These are phyloP conservation scores for Yamadazyma diospyri DNA, from an alignment of 1,139 yeast species.

Conservation along the genomic window DNA sequence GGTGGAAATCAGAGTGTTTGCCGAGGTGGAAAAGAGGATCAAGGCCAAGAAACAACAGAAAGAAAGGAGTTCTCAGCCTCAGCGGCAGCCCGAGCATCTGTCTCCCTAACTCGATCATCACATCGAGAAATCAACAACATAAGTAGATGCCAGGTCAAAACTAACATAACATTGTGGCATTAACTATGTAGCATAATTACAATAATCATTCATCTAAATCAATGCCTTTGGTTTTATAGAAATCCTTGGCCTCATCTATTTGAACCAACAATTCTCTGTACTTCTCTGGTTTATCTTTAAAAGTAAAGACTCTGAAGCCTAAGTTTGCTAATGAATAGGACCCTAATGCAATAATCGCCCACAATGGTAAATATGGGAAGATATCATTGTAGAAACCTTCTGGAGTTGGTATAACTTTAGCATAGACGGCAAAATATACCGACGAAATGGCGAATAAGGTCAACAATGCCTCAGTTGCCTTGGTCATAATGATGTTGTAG, in stretches of 20 bases:
- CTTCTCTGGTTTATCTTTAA: conserved; percentile 71
- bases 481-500: conserved; percentile 47
- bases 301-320: conserved; percentile 69
- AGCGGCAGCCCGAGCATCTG: too few species aligned
- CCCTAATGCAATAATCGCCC: conserved; percentile 70
- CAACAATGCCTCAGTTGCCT: conserved; percentile 61
- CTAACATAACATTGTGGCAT: not conserved
- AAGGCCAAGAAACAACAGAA: conserved; percentile 31
- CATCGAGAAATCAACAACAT: not conserved
- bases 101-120: not conserved
- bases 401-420: conserved; percentile 58
- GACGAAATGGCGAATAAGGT: conserved; percentile 46
- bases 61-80: conserved; percentile 1
- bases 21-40: conserved; percentile 71
- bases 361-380: conserved; percentile 66
- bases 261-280: conserved; percentile 61
- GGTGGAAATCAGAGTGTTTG: conserved; percentile 73
- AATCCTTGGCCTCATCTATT: conserved; percentile 64
- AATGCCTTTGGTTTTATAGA: conserved; percentile 56
- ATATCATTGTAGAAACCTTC: conserved; percentile 48
- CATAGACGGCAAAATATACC: conserved; percentile 50
- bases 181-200: conserved; percentile 1
- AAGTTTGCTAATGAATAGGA: conserved; percentile 68
- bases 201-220: conserved; percentile 14
- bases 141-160: too few species aligned